These are phyloP conservation scores for Trichoderma semiorbis DNA, from an alignment of 2,329 filamentous ascomycete species.

Conservation along the genomic window DNA sequence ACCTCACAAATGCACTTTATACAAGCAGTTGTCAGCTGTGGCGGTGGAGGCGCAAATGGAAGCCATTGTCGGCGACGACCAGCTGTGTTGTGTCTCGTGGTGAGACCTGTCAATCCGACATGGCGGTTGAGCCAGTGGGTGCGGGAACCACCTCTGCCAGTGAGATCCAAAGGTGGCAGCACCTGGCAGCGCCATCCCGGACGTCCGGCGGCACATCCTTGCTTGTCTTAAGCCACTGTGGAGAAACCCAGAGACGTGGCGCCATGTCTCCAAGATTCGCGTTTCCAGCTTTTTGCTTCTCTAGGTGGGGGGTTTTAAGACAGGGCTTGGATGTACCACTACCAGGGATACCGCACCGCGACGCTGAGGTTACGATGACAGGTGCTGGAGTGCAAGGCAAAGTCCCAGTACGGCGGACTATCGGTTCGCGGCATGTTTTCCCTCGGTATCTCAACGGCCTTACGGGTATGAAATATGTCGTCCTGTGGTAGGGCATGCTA, in stretches of 20 bases:
- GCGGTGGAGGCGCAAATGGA: conserved; percentile 8
- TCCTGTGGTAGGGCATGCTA: neutral
- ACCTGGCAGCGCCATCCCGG: conserved; percentile 12
- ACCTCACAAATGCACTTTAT: neutral
- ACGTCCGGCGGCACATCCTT: conserved; percentile 3
- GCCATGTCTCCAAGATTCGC: conserved; percentile 16
- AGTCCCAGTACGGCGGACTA: neutral
- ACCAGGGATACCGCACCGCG: neutral
- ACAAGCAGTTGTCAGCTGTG: neutral
- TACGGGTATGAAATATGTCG: neutral
- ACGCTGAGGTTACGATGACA: neutral
- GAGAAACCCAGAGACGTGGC: conserved; percentile 7
- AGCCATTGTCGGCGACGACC: neutral
- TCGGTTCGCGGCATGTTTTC: neutral
- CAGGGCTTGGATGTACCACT: neutral
- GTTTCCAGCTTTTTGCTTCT: neutral
- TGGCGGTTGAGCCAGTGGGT: conserved; percentile 3
- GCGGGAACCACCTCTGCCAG: conserved; percentile 5
- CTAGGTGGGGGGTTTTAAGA: neutral
- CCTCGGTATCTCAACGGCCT: neutral
- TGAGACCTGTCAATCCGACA: conserved; percentile 16
- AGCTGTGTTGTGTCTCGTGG: neutral
- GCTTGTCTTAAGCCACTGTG: conserved; percentile 17
- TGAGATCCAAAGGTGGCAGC: conserved; percentile 8
- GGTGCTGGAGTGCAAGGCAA: neutral